Base-by-base conservation (phyloP, 352 stramenopile species). In the Phytophthora ramorum region DNA sequence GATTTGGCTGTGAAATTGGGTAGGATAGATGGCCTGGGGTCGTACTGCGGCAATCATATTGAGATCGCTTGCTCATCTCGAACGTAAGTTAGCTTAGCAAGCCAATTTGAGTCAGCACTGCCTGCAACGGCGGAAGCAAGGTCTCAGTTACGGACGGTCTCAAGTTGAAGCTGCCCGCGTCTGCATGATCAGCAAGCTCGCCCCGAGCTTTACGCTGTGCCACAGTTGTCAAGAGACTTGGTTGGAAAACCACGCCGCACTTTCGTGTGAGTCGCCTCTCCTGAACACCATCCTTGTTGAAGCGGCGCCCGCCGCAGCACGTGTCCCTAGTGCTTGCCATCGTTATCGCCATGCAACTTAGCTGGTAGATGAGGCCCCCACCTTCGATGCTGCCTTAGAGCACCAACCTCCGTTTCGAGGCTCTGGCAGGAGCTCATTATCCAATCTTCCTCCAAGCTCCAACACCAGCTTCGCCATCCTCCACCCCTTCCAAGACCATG, bases 371-470 rank as follows among this genome's bases (percentile, higher is more conserved):
- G 53, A 35, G 54, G 59, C 38, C 10, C 45, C 8, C 41, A 19
- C 49, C 30, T 43, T 20, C 13, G 37, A 19, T 9, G 28, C 28
- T 13, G 28, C 7, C 28, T 1, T 3, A 8, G 28, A 40, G 16
- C 24, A 13, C 6, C 19, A 7, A 12, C 6, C 24, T 22, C 38
- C 3, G 9, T 49, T 43, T 55, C 40, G 12, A 46, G 22, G 16
- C 35, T 40, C 17, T 20, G 19, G 3, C 45, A 53, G 16, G 34
- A 69, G 24, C 8, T 80, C 75, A 83, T 75, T 83, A 59, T 70
- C 58, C 50, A 76, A 78, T 74, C 56, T 57, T 44, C 71, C 57
- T 60, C 58, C 54, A 76, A 71, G 68, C 57, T 60, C 58, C 54
- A 76, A 71, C 61, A 75, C 58, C 61, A 69, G 43, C 50, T 70